phyloP scores from a whole-genome alignment of 2,329 filamentous ascomycete genomes.

The Pseudogymnoascus sp. region DNA sequence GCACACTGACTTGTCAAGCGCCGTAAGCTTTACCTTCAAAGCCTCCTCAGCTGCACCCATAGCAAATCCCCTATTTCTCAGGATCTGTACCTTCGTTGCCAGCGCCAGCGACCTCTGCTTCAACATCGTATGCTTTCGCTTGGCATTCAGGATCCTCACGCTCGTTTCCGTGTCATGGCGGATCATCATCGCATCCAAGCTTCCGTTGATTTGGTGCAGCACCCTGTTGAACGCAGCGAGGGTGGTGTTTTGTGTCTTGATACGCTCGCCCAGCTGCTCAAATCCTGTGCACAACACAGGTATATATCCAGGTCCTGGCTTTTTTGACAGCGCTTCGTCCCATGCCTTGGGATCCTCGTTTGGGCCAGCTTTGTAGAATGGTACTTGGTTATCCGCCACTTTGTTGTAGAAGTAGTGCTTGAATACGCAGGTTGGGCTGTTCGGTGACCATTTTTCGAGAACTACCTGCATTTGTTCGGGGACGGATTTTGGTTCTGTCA shows the following conservation, averaged over 20 bases:
- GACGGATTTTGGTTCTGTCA: constrained; percentile 62
- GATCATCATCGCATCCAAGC: constrained; percentile 64
- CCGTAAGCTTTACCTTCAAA: constrained; percentile 63
- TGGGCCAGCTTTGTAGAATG: constrained; percentile 65
- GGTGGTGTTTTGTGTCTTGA: constrained; percentile 65
- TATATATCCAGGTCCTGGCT: constrained; percentile 69
- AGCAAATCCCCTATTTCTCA: constrained; percentile 75
- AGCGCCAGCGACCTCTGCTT: constrained; percentile 68
- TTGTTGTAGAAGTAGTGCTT: constrained; percentile 86
- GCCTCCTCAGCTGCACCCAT: constrained; percentile 75
- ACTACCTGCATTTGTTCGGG: constrained; percentile 68
- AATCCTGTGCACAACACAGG: constrained; percentile 73
- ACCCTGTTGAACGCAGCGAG: constrained; percentile 64
- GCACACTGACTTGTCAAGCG: constrained; percentile 61
- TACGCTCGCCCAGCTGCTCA: constrained; percentile 61
- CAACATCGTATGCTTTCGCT: constrained; percentile 65
- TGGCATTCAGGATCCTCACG: constrained; percentile 66
- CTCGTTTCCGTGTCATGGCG: constrained; percentile 72
- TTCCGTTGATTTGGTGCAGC: constrained; percentile 73
- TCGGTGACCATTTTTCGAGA: constrained; percentile 67
- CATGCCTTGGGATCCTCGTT: constrained; percentile 71
- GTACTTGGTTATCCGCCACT: constrained; percentile 66
- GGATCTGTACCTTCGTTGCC: constrained; percentile 72
- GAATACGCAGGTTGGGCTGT: constrained; percentile 63
- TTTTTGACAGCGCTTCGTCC: constrained; percentile 77